Base-by-base conservation (phyloP, 2,329 filamentous ascomycete genomes). In the Zymoseptoria ardabiliae region DNA sequence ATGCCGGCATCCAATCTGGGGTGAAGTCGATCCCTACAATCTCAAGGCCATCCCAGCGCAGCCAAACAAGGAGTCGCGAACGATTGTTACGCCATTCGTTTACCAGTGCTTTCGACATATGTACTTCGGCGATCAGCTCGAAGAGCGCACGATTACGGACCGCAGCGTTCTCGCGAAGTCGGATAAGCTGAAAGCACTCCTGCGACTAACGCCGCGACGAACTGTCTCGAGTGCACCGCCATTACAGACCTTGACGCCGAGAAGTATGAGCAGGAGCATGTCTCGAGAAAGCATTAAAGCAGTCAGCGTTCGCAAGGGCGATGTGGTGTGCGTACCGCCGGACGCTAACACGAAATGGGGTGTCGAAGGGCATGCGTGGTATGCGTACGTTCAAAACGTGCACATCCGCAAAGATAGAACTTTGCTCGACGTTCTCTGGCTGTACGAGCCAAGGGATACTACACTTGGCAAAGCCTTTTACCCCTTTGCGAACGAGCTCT, bases 391-490 rank as follows among this genome's bases (percentile, higher is more conserved):
- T 0, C 87, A 90, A 58, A 73, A 73, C 1, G 74, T 87, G 0
- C 74, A 79, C 8, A 9, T 5, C 3, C 56, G 70, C 0, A 67
- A 69, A 2, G 64, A 70, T 3, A 77, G 78, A 0, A 63, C 50
- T 62, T 17, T 73, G 71, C 83, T 91, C 10, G 80, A 86, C 57
- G 82, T 91, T 0, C 78, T 88, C 1, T 94, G 89, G 89, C 76
- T 94, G 0, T 93, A 92, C 65, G 78, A 82, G 2, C 82, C 89
- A 0, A 76, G 78, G 0, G 86, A 94, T 57, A 94, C 90, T 0
- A 82, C 86, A 0, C 89, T 91, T 50, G 82, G 80, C 0, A 74
- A 81, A 5, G 85, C 86, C 73, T 80, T 79, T 9, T 95, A 93
- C 65, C 86, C 87, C 0, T 86, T 84, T 72, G 62, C 74, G 0